These are phyloP conservation scores for Termitomyces sp. DNA, from an alignment of 768 basidiomycete genomes.

Conservation along the genomic window DNA sequence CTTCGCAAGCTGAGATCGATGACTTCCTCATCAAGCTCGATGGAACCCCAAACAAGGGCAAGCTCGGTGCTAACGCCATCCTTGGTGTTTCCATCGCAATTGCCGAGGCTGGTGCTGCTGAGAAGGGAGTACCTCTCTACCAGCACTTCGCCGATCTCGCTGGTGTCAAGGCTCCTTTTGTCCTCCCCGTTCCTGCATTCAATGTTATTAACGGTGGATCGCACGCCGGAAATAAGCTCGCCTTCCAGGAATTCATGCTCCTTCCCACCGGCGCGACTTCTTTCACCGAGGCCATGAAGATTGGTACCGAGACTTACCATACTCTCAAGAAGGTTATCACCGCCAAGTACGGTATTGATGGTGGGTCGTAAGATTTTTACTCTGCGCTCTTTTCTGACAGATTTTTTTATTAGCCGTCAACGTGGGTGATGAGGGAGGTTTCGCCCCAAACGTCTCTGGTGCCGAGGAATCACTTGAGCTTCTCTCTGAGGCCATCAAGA, in stretches of 20 bases:
- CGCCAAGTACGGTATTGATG: constrained; percentile 98
- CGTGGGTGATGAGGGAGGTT: constrained; percentile 99
- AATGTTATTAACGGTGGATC: constrained; percentile 99
- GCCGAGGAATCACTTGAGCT: constrained; percentile 98
- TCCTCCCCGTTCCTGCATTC: constrained; percentile 90
- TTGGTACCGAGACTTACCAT: constrained; percentile 97
- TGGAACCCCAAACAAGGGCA: constrained; percentile 97
- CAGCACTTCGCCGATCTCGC: constrained; percentile 95
- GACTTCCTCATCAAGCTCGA: constrained; percentile 98
- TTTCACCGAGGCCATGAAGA: constrained; percentile 98
- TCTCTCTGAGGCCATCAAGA: constrained; percentile 91
- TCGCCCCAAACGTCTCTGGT: constrained; percentile 95
- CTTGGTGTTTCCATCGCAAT: constrained; percentile 97
- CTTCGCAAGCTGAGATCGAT: constrained; percentile 91
- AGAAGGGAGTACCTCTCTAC: constrained; percentile 95
- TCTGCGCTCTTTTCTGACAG: constrained; percentile 9
- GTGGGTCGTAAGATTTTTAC: constrained; percentile 31
- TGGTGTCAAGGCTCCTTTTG: constrained; percentile 89
- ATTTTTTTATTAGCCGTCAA: constrained; percentile 71
- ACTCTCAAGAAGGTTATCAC: constrained; percentile 98
- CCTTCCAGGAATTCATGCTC: constrained; percentile 99
- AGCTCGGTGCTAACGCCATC: constrained; percentile 98
- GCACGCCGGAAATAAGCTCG: constrained; percentile 98
- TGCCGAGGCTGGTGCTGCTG: constrained; percentile 86
- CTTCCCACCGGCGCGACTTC: constrained; percentile 87